phyloP scores from a whole-genome alignment of 345 rosid species.

The Aquilaria yunnanensis region DNA sequence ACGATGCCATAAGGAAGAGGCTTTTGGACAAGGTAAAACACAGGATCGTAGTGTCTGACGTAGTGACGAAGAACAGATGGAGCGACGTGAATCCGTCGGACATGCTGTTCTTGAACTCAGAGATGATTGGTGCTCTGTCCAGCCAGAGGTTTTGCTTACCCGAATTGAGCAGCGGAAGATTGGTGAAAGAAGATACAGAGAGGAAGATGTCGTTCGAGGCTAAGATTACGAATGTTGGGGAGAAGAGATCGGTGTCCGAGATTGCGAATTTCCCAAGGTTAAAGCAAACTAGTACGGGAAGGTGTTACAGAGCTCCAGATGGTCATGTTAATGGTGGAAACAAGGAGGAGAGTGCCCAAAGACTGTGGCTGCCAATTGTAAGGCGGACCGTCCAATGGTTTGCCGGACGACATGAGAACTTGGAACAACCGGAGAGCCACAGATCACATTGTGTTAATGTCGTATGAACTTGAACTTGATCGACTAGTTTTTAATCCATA shows the following conservation, averaged over 20 bases:
- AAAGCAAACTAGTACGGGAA: slow-evolving; percentile 7
- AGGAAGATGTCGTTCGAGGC: slow-evolving; percentile 29
- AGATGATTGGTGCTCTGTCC: slow-evolving; percentile 47
- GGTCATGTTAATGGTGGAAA: neutral
- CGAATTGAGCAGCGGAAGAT: slow-evolving; percentile 15
- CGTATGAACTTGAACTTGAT: too few relatives aligned
- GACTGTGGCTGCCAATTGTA: slow-evolving; percentile 40
- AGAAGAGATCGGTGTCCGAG: slow-evolving; percentile 47
- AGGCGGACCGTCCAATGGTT: slow-evolving; percentile 38
- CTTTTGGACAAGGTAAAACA: slow-evolving; percentile 52
- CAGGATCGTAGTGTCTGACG: slow-evolving; percentile 57
- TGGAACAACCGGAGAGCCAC: slow-evolving; percentile 1
- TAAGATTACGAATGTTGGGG: slow-evolving; percentile 11
- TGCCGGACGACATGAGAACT: slow-evolving; percentile 21
- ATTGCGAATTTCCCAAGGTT: slow-evolving; percentile 34
- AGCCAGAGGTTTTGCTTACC: slow-evolving; percentile 39
- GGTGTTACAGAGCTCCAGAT: neutral
- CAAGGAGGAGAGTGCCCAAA: slow-evolving; percentile 30
- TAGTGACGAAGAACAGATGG: slow-evolving; percentile 67
- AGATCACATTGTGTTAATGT: neutral
- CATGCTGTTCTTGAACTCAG: slow-evolving; percentile 56
- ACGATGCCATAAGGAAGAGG: slow-evolving; percentile 15
- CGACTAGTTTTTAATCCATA: neutral
- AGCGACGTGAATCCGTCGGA: slow-evolving; percentile 77
- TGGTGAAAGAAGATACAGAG: slow-evolving; percentile 32